phyloP scores from a whole-genome alignment of 2,329 filamentous ascomycete species.

The Zymoseptoria crescenta region DNA sequence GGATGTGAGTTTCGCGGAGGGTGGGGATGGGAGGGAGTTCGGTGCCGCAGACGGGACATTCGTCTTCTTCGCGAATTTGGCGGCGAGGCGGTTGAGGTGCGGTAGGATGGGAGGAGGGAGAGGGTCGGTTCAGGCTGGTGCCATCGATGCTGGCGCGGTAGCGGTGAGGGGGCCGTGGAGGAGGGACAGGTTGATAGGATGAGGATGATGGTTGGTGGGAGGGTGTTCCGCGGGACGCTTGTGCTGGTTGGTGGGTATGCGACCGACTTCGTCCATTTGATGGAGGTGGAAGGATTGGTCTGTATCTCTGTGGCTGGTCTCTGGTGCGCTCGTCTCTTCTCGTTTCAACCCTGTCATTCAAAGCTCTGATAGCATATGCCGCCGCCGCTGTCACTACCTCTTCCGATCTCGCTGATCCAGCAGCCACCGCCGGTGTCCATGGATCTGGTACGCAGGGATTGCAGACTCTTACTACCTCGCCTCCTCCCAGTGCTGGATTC shows the following conservation, averaged over 20 bases:
- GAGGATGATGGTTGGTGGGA: not conserved
- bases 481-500: slow-evolving; percentile 52
- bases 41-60: slow-evolving; percentile 67
- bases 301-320: not conserved
- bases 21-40: slow-evolving; percentile 55
- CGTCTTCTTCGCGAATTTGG: slow-evolving; percentile 57
- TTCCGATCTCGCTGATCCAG: slow-evolving; percentile 2
- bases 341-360: not conserved
- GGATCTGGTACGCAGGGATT: slow-evolving; percentile 66
- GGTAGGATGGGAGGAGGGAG: not conserved
- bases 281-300: not conserved
- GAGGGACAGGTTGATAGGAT: not conserved
- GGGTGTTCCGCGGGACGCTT: not conserved
- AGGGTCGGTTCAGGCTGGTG: not conserved
- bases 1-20: slow-evolving; percentile 38
- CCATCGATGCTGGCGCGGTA: not conserved
- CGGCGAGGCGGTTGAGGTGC: slow-evolving; percentile 12
- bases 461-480: slow-evolving; percentile 61
- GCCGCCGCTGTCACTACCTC: not conserved
- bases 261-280: not conserved
- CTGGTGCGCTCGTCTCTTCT: not conserved
- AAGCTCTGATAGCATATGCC: not conserved
- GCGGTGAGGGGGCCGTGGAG: not conserved
- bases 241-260: slow-evolving; percentile 1
- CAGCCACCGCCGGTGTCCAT: slow-evolving; percentile 19